Evolutionary conservation across 2,329 filamentous ascomycete genomes (phyloP), one percentile per base, ranked within the genome.

Genomic region (Botrytis elliptica): DNA sequence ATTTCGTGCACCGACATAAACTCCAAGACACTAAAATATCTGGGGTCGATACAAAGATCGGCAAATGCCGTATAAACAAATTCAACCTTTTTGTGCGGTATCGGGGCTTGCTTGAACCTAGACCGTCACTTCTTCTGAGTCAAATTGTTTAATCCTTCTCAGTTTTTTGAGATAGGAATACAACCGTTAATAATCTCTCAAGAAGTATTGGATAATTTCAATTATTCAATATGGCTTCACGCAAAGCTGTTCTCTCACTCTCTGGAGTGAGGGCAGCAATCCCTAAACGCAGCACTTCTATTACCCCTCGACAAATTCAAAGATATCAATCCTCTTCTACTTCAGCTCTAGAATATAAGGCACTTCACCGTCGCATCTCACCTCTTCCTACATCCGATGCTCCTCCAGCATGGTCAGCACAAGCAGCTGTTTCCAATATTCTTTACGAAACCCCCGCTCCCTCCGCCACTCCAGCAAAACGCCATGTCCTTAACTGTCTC

Each of bases 391-490:
- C 93, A 72, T 91, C 89, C 77, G 90, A 93, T 78, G 87, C 92
- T 73, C 88, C 92, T 42, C 91, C 93, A 52, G 87, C 94, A 18
- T 94, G 94, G 87, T 97, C 95, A 81, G 95, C 95, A 55, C 95
- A 96, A 79, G 94, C 96, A 29, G 96, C 96, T 78, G 96, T 99
- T 77, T 97, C 94, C 82, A 97, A 95, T 83, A 99, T 99, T 82
- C 93, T 99, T 83, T 99, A 99, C 87, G 96, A 99, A 88, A 98
- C 95, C 4, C 96, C 96, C 9, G 88, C 93, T 29, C 93, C 94
- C 12, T 95, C 94, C 22, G 88, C 88, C 79, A 91, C 91, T 38
- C 95, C 96, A 14, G 92, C 94, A 63, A 98, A 97, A 86, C 92
- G 95, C 72, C 96, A 99, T 84, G 90, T 99, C 81, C 91, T 99